Conservation (phyloP, 352 stramenopile species). For the Peronospora farinosa region DNA sequence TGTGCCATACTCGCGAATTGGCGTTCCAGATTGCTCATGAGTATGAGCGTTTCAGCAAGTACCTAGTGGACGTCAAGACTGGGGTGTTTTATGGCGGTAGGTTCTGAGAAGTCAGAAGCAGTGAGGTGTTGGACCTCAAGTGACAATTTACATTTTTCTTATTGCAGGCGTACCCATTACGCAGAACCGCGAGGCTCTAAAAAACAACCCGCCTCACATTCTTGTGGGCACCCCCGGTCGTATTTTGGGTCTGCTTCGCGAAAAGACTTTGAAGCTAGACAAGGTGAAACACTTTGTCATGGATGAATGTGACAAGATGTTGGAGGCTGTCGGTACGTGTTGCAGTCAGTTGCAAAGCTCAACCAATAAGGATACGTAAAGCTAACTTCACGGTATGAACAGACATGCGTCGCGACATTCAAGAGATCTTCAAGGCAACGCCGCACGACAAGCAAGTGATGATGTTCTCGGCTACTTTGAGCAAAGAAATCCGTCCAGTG, state of each 20-base stretch:
- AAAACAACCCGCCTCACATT: constrained; percentile 95
- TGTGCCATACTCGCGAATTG: constrained; percentile 99
- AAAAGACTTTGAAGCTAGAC: constrained; percentile 97
- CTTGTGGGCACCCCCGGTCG: constrained; percentile 98
- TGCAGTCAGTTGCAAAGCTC: background rate
- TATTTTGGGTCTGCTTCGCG: constrained; percentile 82
- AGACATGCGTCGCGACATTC: constrained; percentile 98
- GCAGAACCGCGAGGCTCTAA: constrained; percentile 93
- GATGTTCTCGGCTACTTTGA: constrained; percentile 99
- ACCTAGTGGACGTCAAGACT: constrained; percentile 94
- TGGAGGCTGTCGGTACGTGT: constrained; percentile 91
- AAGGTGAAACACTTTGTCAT: constrained; percentile 99
- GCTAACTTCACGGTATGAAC: constrained; percentile 4
- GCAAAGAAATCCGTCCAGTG: constrained; percentile 98
- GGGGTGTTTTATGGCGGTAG: constrained; percentile 94
- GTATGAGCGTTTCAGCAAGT: constrained; percentile 99
- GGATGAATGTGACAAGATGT: constrained; percentile 99
- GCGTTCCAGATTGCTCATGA: constrained; percentile 99
- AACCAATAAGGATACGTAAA: background rate
- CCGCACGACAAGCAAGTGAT: constrained; percentile 99
- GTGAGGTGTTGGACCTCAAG: background rate
- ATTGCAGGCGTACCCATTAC: constrained; percentile 87
- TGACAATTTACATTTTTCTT: constrained; percentile 6
- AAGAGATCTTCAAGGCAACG: constrained; percentile 99
- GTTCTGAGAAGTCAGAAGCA: background rate